Evolutionary conservation across 305 asterid genomes (phyloP).

Genomic region (Solanum hybrid): DNA sequence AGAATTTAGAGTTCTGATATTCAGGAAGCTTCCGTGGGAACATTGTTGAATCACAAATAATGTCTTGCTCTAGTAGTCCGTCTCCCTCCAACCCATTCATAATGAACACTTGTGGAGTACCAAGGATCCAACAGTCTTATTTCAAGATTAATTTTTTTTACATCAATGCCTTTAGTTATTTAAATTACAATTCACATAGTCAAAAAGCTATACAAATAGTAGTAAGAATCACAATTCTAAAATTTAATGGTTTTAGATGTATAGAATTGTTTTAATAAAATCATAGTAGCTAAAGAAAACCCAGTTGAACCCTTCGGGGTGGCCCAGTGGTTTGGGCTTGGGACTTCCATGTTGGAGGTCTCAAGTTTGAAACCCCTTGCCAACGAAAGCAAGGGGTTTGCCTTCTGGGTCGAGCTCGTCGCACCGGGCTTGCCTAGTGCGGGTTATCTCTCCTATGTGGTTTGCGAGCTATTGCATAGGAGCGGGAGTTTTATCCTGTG

Average conservation of each 20-base stretch:
- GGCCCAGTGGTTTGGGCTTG: too few species aligned
- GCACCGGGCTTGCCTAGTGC: too few species aligned
- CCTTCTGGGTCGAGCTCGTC: too few species aligned
- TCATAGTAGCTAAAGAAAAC: neutral
- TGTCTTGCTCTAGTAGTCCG: neutral
- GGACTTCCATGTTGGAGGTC: too few species aligned
- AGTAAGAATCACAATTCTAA: neutral
- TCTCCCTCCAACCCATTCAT: neutral
- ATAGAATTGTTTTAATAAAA: neutral
- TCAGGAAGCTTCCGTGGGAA: neutral
- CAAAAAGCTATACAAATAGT: neutral
- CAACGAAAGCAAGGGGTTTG: too few species aligned
- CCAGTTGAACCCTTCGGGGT: neutral
- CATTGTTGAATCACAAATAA: neutral
- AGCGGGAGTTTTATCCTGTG: too few species aligned
- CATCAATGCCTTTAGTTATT: neutral
- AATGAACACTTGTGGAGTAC: neutral
- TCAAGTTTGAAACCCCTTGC: too few species aligned
- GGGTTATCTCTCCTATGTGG: too few species aligned
- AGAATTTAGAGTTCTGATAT: neutral
- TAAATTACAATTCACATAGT: neutral
- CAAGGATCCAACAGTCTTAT: neutral
- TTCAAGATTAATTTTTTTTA: neutral
- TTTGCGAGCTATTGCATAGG: too few species aligned
- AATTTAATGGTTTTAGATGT: neutral